Percentiles rank a stretch among this genome's conserved stretches.
Conservation (phyloP, 2,329 filamentous ascomycete species). For the Venturia asperata region DNA sequence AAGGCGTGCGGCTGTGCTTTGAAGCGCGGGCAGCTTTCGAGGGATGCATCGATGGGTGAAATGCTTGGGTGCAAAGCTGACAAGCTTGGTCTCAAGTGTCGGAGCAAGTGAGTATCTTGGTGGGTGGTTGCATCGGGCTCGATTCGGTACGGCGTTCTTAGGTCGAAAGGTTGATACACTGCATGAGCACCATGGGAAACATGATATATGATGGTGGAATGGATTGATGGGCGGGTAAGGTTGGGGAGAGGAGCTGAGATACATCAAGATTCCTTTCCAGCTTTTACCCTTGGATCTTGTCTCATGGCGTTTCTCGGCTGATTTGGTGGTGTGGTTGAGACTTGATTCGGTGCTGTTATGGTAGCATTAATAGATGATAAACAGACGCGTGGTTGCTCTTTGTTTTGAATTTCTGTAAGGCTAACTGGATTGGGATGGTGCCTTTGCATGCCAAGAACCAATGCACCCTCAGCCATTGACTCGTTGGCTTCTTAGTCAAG, state of each 20-base stretch:
- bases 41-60: background rate
- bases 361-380: background rate
- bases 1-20: slow-evolving; percentile 2
- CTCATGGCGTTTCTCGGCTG: background rate
- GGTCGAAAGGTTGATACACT: background rate
- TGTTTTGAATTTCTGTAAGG: background rate
- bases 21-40: background rate
- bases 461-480: background rate
- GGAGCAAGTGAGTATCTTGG: background rate
- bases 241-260: background rate
- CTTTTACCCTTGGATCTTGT: background rate
- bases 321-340: background rate
- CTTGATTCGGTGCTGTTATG: background rate
- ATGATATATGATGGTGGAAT: background rate
- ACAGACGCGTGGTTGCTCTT: background rate
- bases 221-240: background rate
- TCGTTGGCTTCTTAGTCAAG: no score
- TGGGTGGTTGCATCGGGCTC: background rate
- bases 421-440: background rate
- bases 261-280: background rate
- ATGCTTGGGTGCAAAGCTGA: slow-evolving; percentile 1
- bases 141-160: background rate
- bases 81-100: background rate
- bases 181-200: background rate
- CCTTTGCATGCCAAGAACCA: background rate